Base-by-base conservation (phyloP, 2,329 filamentous ascomycete species). In the Chalaropsis ovoidea region DNA sequence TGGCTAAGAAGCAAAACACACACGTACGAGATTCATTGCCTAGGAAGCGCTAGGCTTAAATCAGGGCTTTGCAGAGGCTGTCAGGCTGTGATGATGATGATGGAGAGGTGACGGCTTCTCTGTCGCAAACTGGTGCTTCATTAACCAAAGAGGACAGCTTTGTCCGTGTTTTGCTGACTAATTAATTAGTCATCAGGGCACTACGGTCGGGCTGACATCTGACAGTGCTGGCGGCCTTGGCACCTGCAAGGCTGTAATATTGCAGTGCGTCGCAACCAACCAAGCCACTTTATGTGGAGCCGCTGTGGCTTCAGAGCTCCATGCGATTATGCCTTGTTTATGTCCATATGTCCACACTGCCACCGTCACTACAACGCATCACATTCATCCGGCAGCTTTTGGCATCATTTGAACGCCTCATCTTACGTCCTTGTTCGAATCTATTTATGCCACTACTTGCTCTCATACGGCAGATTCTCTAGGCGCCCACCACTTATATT, bases 261-360 rank as follows among this genome's bases (percentile, higher is more conserved):
- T 39, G 13, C 27, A 58, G 17, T 31, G 43, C 24, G 54, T 58
- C 31, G 54, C 54, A 58, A 58, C 17, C 31, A 58, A 58, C 54
- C 10, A 58, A 58, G 54, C 54, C 54, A 58, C 54, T 58, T 58
- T 58, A 31, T 35, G 54, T 58, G 54, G 54, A 58, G 54, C 54
- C 27, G 27, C 17, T 5, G 31, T 58, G 24, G 54, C 54, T 47
- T 31, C 22, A 17, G 27, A 31, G 54, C 54, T 58, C 31, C 54
- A 39, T 19, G 31, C n/a, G 54, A 58, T 58, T 58, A 8, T 58
- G 54, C 27, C 54, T 58, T 39, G 54, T 58, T 58, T 52, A 52
- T 24, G 22, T 49, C 10, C 47, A 49, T 13, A 13, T 56, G 22
- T 58, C 31, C 3, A 58, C 54, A 58, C 31, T 58, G 6, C 7